Evolutionary conservation across 2,329 filamentous ascomycete species (phyloP), one percentile per base, ranked within the genome.

Genomic region (Diaporthe vaccinii): DNA sequence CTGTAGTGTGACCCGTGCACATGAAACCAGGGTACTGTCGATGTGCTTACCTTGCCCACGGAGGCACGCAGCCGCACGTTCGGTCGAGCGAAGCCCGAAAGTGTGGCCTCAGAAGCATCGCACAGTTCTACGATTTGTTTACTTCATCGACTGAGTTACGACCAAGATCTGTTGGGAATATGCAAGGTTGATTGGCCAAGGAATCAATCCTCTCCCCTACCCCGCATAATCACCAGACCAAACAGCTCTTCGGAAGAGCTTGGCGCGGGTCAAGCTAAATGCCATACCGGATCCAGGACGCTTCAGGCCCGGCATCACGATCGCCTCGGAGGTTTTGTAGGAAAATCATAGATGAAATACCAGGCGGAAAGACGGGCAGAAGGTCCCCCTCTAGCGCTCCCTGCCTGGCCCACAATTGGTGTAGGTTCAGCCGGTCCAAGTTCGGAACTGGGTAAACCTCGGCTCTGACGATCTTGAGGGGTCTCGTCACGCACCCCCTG

Each of bases 391-490:
- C 74, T 77, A 77, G 76, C 74, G 76, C 58, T 57, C 25, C 31
- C 34, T n/a, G 8, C 17, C 17, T 36, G 31, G 39, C 17, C n/a
- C 28, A 57, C 25, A 22, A 62, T 53, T 59, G 58, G 67, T 41
- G 49, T 44, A 70, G 31, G 69, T 53, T 25, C 20, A 36, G 59
- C 67, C 76, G 74, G 76, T 67, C 49, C 25, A 76, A 70, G 65
- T 69, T 72, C 76, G 76, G 76, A 15, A 41, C 59, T 70, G 76
- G 75, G 17, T 77, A 72, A 75, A 69, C 70, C 34, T 76, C 76
- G 76, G 76, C 41, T 69, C 61, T 49, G 67, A 12, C 61, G 41
- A 72, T 68, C 65, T 39, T 68, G 46, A 53, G 65, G 62, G 62
- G 62, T 46, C n/a, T 25, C 41, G 44, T 51, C 46, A 8, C 14